Conservation (phyloP, 2,329 filamentous ascomycete species). For the Botrytis galanthina region DNA sequence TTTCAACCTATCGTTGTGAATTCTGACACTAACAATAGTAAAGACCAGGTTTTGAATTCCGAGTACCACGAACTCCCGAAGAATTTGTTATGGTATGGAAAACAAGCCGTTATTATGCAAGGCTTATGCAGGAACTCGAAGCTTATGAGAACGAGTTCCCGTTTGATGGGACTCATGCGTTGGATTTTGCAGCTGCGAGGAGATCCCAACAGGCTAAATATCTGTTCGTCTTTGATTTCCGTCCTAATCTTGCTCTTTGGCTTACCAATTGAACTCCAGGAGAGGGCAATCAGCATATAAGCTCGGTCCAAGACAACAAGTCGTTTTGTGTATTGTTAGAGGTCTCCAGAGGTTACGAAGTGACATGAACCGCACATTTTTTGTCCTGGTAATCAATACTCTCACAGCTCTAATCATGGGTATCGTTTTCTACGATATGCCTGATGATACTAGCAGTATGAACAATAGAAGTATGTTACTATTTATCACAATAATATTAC, state of each 20-base stretch:
- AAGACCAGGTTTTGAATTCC: constrained; percentile 56
- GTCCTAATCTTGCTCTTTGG: background rate
- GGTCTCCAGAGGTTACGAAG: constrained; percentile 74
- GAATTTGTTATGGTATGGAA: constrained; percentile 61
- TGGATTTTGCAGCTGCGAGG: constrained; percentile 45
- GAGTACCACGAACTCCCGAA: constrained; percentile 65
- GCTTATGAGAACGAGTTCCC: constrained; percentile 34
- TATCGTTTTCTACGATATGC: constrained; percentile 62
- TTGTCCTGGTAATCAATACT: constrained; percentile 39
- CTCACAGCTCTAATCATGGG: constrained; percentile 60
- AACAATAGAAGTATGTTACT: constrained; percentile 61
- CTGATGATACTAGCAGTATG: constrained; percentile 54
- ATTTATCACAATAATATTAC: constrained; percentile 67
- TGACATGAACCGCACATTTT: constrained; percentile 67
- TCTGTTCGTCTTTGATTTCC: constrained; percentile 18
- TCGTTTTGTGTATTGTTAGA: constrained; percentile 78
- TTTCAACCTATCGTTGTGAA: background rate
- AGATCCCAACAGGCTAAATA: constrained; percentile 31
- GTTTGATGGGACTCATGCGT: constrained; percentile 47
- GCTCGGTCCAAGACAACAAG: constrained; percentile 71
- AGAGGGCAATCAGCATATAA: constrained; percentile 77
- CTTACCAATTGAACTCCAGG: constrained; percentile 17
- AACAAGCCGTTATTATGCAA: constrained; percentile 46
- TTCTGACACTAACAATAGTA: constrained; percentile 39
- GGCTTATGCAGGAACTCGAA: constrained; percentile 42